Evolutionary conservation across 177 flowering plant species (phyloP).

Genomic region (Tripterygium wilfordii): DNA sequence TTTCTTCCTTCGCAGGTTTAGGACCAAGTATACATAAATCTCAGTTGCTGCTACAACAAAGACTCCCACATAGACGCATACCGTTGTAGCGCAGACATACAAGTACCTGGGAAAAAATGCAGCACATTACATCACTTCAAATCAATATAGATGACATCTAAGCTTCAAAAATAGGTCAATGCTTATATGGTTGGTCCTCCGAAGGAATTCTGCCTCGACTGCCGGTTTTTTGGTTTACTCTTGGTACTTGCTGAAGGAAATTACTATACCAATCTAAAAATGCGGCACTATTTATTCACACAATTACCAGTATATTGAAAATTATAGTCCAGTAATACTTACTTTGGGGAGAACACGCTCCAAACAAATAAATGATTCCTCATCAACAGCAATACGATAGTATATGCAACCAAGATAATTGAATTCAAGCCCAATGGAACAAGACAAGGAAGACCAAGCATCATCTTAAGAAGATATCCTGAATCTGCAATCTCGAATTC

Average conservation of each 20-base stretch:
- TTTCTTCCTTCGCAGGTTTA: conserved; percentile 24
- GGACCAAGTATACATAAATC: conserved; percentile 35
- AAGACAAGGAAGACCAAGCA: conserved; percentile 65
- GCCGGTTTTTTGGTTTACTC: no score
- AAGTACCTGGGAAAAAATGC: conserved; percentile 49
- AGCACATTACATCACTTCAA: not conserved
- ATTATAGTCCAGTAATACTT: conserved; percentile 24
- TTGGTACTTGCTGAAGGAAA: no score
- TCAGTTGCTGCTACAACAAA: conserved; percentile 45
- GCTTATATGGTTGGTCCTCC: no score
- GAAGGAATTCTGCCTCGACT: no score
- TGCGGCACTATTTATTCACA: not conserved
- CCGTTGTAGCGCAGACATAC: conserved; percentile 67
- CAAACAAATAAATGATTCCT: conserved; percentile 91
- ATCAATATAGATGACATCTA: not conserved
- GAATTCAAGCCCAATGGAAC: conserved; percentile 80
- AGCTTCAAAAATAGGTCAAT: not conserved
- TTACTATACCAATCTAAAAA: no score
- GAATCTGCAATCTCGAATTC: conserved; percentile 18
- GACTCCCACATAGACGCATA: conserved; percentile 57
- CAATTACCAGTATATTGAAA: not conserved
- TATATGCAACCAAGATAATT: conserved; percentile 56
- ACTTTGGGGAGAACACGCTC: conserved; percentile 99
- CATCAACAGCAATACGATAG: conserved; percentile 77
- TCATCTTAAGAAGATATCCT: conserved; percentile 41